Evolutionary conservation across 1,284 basidiomycete genomes (phyloP).

Genomic region (Austropuccinia psidii): DNA sequence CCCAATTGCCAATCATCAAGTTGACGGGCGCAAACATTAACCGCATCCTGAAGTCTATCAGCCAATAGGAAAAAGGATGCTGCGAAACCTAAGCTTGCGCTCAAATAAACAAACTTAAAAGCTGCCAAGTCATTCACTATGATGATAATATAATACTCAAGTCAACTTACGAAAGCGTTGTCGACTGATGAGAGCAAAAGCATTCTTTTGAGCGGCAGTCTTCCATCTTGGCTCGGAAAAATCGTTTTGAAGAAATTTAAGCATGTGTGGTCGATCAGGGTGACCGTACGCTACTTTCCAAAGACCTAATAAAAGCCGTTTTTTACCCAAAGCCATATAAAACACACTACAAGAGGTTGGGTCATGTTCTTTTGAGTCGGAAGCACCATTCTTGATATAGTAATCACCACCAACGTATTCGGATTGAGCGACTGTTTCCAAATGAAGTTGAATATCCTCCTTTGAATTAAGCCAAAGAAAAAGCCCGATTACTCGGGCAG

Average conservation of each 20-base stretch:
- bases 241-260: constrained; percentile 87
- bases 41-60: constrained; percentile 77
- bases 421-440: constrained; percentile 85
- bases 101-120: background rate
- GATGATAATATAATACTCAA: background rate
- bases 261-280: constrained; percentile 78
- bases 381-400: constrained; percentile 37
- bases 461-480: constrained; percentile 75
- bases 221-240: constrained; percentile 78
- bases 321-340: constrained; percentile 90
- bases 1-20: constrained; percentile 83
- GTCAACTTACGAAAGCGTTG: constrained; percentile 69
- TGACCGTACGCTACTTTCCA: constrained; percentile 96
- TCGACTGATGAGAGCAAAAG: constrained; percentile 83
- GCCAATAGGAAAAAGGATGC: constrained; percentile 96
- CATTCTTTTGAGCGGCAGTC: constrained; percentile 91
- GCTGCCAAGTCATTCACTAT: background rate
- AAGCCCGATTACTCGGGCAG: constrained; percentile 75
- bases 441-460: constrained; percentile 64
- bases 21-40: constrained; percentile 81
- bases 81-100: constrained; percentile 68
- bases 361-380: constrained; percentile 54
- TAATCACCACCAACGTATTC: constrained; percentile 77
- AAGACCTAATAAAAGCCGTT: constrained; percentile 79
- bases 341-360: constrained; percentile 81